Base-by-base conservation (phyloP, 116 monocot species). In the Cymodocea nodosa region DNA sequence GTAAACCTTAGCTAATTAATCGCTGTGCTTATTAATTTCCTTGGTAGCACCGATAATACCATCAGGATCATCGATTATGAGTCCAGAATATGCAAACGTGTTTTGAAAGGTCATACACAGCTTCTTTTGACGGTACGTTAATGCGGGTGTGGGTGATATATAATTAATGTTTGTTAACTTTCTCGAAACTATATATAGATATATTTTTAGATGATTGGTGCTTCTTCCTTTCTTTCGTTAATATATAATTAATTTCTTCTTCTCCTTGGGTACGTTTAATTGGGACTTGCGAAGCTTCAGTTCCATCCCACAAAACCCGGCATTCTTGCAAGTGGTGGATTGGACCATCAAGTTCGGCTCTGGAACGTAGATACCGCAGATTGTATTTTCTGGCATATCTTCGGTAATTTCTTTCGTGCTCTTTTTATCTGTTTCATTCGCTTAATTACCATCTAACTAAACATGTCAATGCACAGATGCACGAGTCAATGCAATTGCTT, bases 331-430 rank as follows among this genome's bases (percentile, higher is more conserved):
- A 97, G 97, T 82, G 91, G 91, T 25, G 91, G 97, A 60, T 80
- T 97, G 76, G 97, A 97, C 77, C 87, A 91, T 67, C 91, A 97
- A 83, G 90, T 97, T 68, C 85, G 97, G 24, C 68, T 97, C 10
- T 97, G 97, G 97, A 81, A 97, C 80, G 87, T 91, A 50, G 74
- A 70, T 37, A 90, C 88, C 51, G 78, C 87, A 36, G 79, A 83
- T 72, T 90, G 87, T 60, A 88, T 97, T 65, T n/a, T n/a, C n/a
- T n/a, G n/a, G 30, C 30, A 30, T 30, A 30, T 30, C 30, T 30
- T 30, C 30, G 30, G 30, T 30, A 30, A 30, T 30, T 3, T 30
- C 30, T 30, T 30, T 30, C 2, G 3, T 30, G 3, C 30, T 3
- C 30, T 30, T 30, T 30, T 30, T 30, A 30, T 30, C 1, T 30